phyloP scores from a whole-genome alignment of 164 flowering plant genomes.

The Warburgia ugandensis region DNA sequence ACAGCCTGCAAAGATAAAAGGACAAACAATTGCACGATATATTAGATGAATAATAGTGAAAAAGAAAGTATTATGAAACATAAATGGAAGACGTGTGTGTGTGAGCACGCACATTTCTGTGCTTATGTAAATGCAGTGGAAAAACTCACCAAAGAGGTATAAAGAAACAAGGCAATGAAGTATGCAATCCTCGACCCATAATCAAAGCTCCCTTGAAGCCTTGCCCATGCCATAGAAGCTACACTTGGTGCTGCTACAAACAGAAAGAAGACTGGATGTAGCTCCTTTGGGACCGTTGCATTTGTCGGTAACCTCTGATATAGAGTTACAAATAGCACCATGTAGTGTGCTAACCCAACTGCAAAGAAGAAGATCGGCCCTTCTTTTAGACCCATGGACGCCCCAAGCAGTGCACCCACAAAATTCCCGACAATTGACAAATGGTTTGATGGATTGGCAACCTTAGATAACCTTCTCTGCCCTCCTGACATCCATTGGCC shows the following conservation, averaged over 20 bases:
- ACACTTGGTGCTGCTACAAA: slow-evolving; percentile 82
- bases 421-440: slow-evolving; percentile 81
- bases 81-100: no score
- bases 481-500: slow-evolving; percentile 98
- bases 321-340: slow-evolving; percentile 78
- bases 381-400: slow-evolving; percentile 79
- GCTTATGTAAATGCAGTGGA: background rate
- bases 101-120: no score
- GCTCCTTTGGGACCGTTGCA: slow-evolving; percentile 62
- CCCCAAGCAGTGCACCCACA: slow-evolving; percentile 75
- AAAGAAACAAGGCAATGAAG: slow-evolving; percentile 77
- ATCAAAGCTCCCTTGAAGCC: slow-evolving; percentile 55
- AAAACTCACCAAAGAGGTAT: slow-evolving; percentile 50
- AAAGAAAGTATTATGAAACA: background rate
- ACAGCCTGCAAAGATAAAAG: slow-evolving; percentile 41
- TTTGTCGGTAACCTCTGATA: slow-evolving; percentile 82
- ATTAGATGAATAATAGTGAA: background rate
- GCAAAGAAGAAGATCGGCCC: slow-evolving; percentile 82
- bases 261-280: slow-evolving; percentile 80
- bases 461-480: slow-evolving; percentile 66
- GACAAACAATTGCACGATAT: background rate
- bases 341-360: slow-evolving; percentile 80
- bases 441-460: slow-evolving; percentile 83
- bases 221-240: slow-evolving; percentile 78
- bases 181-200: slow-evolving; percentile 48